phyloP scores from a whole-genome alignment of 176 grass and related monocot genomes.

The Carex littledalei region DNA sequence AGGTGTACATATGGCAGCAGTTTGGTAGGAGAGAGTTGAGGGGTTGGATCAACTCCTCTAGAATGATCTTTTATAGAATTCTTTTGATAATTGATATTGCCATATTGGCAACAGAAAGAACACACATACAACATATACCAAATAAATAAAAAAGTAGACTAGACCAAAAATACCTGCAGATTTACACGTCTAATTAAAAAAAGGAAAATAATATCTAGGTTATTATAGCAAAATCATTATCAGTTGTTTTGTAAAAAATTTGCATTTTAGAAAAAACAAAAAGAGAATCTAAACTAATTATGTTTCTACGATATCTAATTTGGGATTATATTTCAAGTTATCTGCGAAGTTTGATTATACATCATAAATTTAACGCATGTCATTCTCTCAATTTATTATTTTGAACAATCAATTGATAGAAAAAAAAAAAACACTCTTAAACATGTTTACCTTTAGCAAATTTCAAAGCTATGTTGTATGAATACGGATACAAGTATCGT shows the following conservation, averaged over 20 bases:
- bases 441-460: neutral
- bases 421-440: neutral
- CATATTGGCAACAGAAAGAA: neutral
- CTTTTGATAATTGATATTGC: neutral
- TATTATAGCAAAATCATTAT: neutral
- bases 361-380: neutral
- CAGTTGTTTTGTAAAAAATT: neutral
- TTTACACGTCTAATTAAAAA: neutral
- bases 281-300: neutral
- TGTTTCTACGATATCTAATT: neutral
- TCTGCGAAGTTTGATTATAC: neutral
- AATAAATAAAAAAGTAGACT: neutral
- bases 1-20: conserved; percentile 14
- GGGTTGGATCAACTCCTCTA: neutral
- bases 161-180: neutral
- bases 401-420: neutral
- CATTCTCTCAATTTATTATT: neutral
- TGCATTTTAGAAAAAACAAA: neutral
- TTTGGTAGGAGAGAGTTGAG: conserved; percentile 21
- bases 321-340: neutral
- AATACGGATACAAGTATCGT: too few species aligned
- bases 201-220: neutral
- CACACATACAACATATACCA: neutral
- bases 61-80: neutral
- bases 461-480: neutral